Evolutionary conservation across 2,329 filamentous ascomycete species (phyloP).

Genomic region (Chaetoscypha palmicola): DNA sequence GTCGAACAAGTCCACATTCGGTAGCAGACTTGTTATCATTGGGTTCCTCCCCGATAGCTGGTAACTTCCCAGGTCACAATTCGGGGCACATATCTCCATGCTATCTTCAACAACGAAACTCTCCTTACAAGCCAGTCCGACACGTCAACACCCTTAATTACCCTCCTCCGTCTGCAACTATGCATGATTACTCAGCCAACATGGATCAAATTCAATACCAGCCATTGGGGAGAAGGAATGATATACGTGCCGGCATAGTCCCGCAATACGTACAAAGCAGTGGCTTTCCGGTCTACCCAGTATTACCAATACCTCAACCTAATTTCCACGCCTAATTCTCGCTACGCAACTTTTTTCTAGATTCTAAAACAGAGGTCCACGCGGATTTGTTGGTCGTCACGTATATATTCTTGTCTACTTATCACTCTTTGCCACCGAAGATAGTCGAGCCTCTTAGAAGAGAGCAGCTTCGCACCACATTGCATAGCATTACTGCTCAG

Average conservation of each 20-base stretch:
- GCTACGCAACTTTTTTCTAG: background rate
- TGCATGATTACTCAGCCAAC: constrained; percentile 66
- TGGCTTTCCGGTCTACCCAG: constrained; percentile 23
- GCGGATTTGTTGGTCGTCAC: background rate
- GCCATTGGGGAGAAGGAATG: constrained; percentile 62
- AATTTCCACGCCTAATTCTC: constrained; percentile 29
- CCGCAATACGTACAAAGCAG: constrained; percentile 44
- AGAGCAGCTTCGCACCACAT: background rate
- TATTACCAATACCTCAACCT: constrained; percentile 30
- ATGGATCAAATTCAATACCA: constrained; percentile 73
- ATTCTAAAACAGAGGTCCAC: background rate
- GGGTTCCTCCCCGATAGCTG: constrained; percentile 32
- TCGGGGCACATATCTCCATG: constrained; percentile 61
- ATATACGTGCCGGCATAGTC: constrained; percentile 63
- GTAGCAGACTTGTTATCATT: constrained; percentile 30
- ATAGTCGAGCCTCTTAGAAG: background rate
- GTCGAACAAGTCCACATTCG: constrained; percentile 28
- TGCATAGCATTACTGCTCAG: background rate
- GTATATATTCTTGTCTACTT: background rate
- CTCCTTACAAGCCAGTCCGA: constrained; percentile 86
- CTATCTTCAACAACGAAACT: constrained; percentile 81
- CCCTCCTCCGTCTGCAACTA: constrained; percentile 71
- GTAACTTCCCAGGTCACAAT: constrained; percentile 38
- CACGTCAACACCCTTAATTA: constrained; percentile 87
- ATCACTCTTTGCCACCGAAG: background rate